Evolutionary conservation across 177 flowering plant genomes (phyloP), one percentile per base, ranked within the genome.

Genomic region (Telopea speciosissima): DNA sequence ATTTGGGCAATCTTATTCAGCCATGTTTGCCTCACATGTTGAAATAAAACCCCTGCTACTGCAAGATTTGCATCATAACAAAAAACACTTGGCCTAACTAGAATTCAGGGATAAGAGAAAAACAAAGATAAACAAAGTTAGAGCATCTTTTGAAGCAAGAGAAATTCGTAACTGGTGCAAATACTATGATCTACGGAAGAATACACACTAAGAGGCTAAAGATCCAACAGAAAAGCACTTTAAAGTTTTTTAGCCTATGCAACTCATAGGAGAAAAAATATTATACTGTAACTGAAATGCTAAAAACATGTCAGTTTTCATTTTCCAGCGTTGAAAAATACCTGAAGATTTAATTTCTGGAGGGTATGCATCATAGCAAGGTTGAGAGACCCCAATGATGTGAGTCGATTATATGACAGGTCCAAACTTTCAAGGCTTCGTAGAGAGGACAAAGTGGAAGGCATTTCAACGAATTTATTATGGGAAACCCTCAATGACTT

Each of bases 361-460:
- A 95, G 94, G 63, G 77, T 82, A 66, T 56, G 87, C 99, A 95
- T 93, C 9, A 80, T 79, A 24, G 72, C 74, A 70, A 93, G 90
- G 14, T 87, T 84, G 42, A 95, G 84, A 73, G 84, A 76, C n/a
- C 79, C 90, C 72, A 92, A 62, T 59, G 99, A 89, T 6, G 88
- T 88, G 85, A 95, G 73, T 78, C 90, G 86, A 78, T 95, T 95
- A 77, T 87, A 78, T 68, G 99, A 95, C 26, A 95, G 78, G 74
- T 95, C 99, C 88, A 95, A 79, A 76, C 65, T 81, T 79, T 89
- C 91, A 81, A 95, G 78, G 66, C 74, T 86, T 70, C 77, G 82
- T 69, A 95, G 75, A 65, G 78, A 75, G 10, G 91, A 84, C 70
- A 95, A 68, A 63, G 78, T 83, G 1, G 81, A 62, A 36, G 98